Conservation (phyloP, 23 red algal species). For the Gracilaria domingensis region DNA sequence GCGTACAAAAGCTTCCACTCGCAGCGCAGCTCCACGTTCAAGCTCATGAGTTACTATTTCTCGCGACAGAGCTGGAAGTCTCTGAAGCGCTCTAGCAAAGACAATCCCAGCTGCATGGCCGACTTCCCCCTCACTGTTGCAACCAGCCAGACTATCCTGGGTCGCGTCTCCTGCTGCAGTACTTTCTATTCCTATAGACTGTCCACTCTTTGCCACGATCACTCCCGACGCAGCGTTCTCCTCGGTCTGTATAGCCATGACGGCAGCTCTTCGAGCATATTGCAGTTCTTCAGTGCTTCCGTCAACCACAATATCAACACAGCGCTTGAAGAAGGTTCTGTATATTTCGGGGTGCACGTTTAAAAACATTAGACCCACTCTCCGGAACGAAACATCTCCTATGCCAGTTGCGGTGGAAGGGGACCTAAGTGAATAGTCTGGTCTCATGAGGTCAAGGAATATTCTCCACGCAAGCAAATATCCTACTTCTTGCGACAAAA, state of each 20-base stretch:
- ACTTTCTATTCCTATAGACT: constrained; percentile 16
- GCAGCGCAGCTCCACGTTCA: constrained; percentile 41
- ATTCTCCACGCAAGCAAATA: constrained; percentile 72
- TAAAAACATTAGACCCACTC: constrained; percentile 59
- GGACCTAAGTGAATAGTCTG: neutral
- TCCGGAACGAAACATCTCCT: constrained; percentile 68
- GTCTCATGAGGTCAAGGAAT: constrained; percentile 57
- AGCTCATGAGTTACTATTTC: constrained; percentile 59
- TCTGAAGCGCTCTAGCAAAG: constrained; percentile 81
- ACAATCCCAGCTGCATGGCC: constrained; percentile 70
- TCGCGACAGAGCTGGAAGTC: constrained; percentile 85
- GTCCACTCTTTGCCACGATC: constrained; percentile 13
- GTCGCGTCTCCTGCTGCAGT: neutral
- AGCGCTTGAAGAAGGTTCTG: constrained; percentile 54
- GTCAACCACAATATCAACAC: constrained; percentile 72
- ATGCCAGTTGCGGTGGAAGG: neutral
- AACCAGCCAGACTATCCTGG: neutral
- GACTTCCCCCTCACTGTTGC: constrained; percentile 29
- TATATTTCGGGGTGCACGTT: constrained; percentile 22
- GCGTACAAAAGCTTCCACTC: constrained; percentile 80
- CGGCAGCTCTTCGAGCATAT: constrained; percentile 46
- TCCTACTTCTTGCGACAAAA: constrained; percentile 27
- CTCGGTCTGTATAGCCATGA: constrained; percentile 49
- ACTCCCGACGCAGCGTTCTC: constrained; percentile 52
- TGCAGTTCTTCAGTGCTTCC: constrained; percentile 43